Evolutionary conservation across 208 protist species (phyloP), one percentile per base, ranked within the genome.

Genomic region (Trypanosomatidae sp.): DNA sequence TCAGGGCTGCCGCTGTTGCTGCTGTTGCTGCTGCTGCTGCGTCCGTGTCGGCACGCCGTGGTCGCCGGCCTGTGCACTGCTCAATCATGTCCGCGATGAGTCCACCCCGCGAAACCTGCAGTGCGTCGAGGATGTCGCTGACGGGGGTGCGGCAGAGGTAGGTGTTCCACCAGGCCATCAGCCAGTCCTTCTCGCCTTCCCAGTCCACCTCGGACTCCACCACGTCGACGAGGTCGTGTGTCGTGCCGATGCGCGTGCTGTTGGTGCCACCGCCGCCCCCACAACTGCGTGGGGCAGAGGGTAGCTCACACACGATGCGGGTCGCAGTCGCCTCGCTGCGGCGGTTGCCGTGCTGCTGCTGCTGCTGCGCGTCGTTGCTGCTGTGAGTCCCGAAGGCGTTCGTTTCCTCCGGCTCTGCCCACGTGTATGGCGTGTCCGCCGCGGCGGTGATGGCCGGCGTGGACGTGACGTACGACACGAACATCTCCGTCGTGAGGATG

Each of bases 161-260:
- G 22, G 76, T 65, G 77, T 95, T 97, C 71, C 94, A 74, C 93
- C 93, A 97, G 30, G 64, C 60, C n/a, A 73, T 82, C 19, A 97
- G 76, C 74, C 69, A 74, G 43, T 87, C 83, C 59, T 87, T 47
- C 56, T 80, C 72, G 28, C 28, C 43, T 65, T 72, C 73, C 66
- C 69, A 76, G 41, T 79, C 52, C 52, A 76, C 76, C 13, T 66
- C 58, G 33, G 25, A 19, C 47, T 77, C 72, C 10, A 82, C 64
- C 7, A 62, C 64, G 50, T 79, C 80, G 17, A 84, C 50, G 28
- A 73, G 46, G 41, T 76, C 60, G 53, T 73, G 52, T n/a, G n/a
- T n/a, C n/a, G n/a, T n/a, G n/a, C n/a, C n/a, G n/a, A n/a, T n/a
- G n/a, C n/a, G n/a, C n/a, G n/a, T n/a, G n/a, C n/a, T n/a, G n/a